Base-by-base conservation (phyloP, 2,329 filamentous ascomycete species). In the Calonectria honghensis region DNA sequence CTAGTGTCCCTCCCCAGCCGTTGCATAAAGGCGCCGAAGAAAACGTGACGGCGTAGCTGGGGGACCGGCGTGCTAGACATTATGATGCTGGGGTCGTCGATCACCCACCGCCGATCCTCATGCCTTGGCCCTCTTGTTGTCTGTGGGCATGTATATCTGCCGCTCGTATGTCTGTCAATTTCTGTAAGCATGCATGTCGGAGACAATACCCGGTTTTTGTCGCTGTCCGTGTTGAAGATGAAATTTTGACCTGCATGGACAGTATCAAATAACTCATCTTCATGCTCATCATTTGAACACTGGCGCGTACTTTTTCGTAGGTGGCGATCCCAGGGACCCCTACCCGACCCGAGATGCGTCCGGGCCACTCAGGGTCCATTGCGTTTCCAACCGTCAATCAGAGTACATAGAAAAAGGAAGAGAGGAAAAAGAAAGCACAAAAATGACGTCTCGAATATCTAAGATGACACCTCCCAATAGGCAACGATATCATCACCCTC, bases 11-110 rank as follows among this genome's bases (percentile, higher is more conserved):
- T 52, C 65, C 35, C 51, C 51, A 20, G 57, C 6, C 54, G 32
- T 72, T 29, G 64, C 70, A 68, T 35, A 72, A 52, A 54, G 32
- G 29, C 65, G 39, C 37, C 57, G 39, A 69, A 54, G 65, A 39
- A 69, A 54, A 69, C 48, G 71, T 64, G 59, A 65, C 32, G 32
- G 52, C 32, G 68, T 45, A 31, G 68, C 57, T 45, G 20, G n/a
- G 45, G 32, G 32, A 57, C 20, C 48, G 35, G 64, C 48, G 45
- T 48, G 54, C 64, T 29, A n/a, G 64, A 41, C 63, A 51, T 32
- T 10, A 52, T 68, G 68, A n/a, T 73, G 64, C 31, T 32, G 57
- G 65, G 50, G 37, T 45, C 18, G 59, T 51, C 59, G 50, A 69
- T 73, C 70, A 59, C 45, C 35, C 29, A 63, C 24, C 48, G 64